Base-by-base conservation (phyloP, 1,139 yeast species). In the Suhomyces maxii region DNA sequence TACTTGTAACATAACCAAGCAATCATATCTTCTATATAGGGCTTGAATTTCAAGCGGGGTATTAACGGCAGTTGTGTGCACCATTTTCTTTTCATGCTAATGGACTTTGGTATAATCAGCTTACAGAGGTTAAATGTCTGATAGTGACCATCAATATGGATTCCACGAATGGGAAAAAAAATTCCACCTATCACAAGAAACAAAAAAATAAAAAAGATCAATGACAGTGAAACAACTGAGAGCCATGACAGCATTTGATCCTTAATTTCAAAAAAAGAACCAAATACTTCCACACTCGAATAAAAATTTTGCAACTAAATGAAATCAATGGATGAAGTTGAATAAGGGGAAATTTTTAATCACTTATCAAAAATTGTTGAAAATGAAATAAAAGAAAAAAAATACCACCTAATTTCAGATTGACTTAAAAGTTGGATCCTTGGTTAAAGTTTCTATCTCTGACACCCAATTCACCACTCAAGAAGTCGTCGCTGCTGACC, bases 381-480 rank as follows among this genome's bases (percentile, higher is more conserved):
- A 26, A 26, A 8, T 9, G 30, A 9, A 26, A 7, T 9, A 26
- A 26, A 26, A 26, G n/a, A 18, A 18, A 18, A 18, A 18, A 18
- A 18, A 18, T 18, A 18, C 23, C 23, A 18, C 23, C 23, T 18
- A 18, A 28, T 28, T 11, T 3, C n/a, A 37, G 11, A 8, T n/a
- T 25, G 10, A 51, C 71, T 36, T 80, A 63, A 64, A 76, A 49
- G 77, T 73, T 53, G 71, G 87, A 50, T 59, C 76, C 62, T 58
- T 64, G 84, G 57, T 76, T 73, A 44, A 72, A 68, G 47, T 63
- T 62, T 50, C 78, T 61, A 50, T 84, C 71, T 48, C 74, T 67
- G 26, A 73, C 75, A 8, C 89, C 73, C 54, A 88, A 79, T 49
- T 72, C 74, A 25, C 84, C 82, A 18, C 88, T 86, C 46, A 83